Percentiles rank a stretch among this genome's conserved stretches.
These are phyloP conservation scores for Ulota crispa DNA, from an alignment of 225 moss, liverwort and hornwort genomes.

Conservation along the genomic window DNA sequence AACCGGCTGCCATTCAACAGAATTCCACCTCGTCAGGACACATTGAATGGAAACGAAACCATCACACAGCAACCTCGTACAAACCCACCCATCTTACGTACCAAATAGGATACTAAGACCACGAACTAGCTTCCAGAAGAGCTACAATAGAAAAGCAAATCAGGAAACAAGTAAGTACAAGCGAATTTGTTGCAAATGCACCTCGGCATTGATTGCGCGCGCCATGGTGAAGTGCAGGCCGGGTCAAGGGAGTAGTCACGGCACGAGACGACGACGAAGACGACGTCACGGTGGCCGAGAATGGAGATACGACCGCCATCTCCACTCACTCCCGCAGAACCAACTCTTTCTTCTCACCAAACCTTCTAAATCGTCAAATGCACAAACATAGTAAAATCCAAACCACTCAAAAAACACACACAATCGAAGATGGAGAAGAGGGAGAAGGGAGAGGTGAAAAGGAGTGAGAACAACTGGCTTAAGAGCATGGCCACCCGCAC, in stretches of 20 bases:
- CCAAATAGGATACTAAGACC: not conserved
- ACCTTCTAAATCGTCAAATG: no score
- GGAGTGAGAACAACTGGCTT: no score
- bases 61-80: not conserved
- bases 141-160: not conserved
- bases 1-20: slow-evolving; percentile 27
- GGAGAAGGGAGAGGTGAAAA: no score
- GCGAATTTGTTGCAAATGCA: not conserved
- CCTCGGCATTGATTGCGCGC: slow-evolving; percentile 53
- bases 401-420: no score
- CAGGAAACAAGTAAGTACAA: not conserved
- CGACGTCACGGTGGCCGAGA: slow-evolving; percentile 23
- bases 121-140: not conserved
- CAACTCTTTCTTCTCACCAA: not conserved
- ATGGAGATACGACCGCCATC: slow-evolving; percentile 34
- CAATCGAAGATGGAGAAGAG: no score
- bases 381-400: no score
- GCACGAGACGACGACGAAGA: slow-evolving; percentile 4
- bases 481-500: no score
- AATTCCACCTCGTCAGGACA: slow-evolving; percentile 3
- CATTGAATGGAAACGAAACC: not conserved
- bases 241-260: slow-evolving; percentile 11
- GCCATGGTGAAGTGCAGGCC: slow-evolving; percentile 36
- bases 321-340: slow-evolving; percentile 10
- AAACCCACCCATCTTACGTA: not conserved